Base-by-base conservation (phyloP, 805 yeast species). In the Saccharomycopsis amapae region DNA sequence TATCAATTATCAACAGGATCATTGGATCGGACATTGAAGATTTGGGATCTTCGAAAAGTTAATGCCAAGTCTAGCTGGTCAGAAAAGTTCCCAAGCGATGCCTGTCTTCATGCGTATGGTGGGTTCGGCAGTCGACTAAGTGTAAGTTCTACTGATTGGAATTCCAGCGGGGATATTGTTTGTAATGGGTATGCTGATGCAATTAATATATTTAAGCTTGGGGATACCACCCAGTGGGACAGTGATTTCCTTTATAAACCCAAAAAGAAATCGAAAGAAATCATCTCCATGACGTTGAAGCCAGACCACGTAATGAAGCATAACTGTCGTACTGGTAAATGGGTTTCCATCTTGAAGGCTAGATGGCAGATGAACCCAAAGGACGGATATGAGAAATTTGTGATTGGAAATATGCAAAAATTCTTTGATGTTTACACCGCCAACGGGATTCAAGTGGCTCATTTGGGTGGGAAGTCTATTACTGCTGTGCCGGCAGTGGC, bases 251-350 rank as follows among this genome's bases (percentile, higher is more conserved):
- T 34, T 23, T 17, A 38, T 5, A 45, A 26, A 10, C 7, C n/a
- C 20, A 41, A 45, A 25, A 15, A 23, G 31, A 42, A 35, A 28
- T 36, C 2, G 45, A 42, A 33, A 38, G 12, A 54, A 54, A 6
- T 34, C 31, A 48, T 39, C 28, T 33, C 41, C 58, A 56, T 5
- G 73, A 72, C 34, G 43, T 55, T 87, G 28, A 60, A 56, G n/a
- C 95, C 96, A 0, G 58, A 71, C 24, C 71, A 76, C 23, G 76
- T 77, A 7, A 69, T 90, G 41, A 76, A 75, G 46, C 98, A 93
- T 60, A 93, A 93, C 58, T 93, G 98, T 65, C 96, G 90, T 62
- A 84, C 96, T 0, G 98, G 98, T 0, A 71, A 96, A 53, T 90
- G 98, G 98, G 96, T 93, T 0, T 81, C 95, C 1, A 90, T 90